Percentiles rank a stretch among this genome's conserved stretches.
phyloP scores from a whole-genome alignment of 306 rosid species.

The Alnus glutinosa region DNA sequence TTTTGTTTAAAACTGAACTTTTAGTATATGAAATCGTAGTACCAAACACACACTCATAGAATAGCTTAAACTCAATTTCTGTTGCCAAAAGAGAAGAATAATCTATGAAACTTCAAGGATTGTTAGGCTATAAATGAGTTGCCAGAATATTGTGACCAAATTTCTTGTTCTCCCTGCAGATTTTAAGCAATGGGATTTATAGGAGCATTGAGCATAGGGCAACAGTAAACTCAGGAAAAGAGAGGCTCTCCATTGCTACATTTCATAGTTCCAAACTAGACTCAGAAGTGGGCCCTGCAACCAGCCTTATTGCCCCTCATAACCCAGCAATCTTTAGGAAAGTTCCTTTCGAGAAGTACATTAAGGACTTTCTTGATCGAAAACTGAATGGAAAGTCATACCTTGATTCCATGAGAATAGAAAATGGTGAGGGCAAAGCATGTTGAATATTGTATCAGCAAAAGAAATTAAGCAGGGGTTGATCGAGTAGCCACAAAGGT shows the following conservation, averaged over 20 bases:
- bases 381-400: conserved; percentile 31
- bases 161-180: conserved; percentile 15
- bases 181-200: conserved; percentile 26
- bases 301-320: conserved; percentile 22
- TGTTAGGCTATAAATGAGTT: neutral
- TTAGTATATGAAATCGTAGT: too few species aligned
- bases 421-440: neutral
- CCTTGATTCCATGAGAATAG: conserved; percentile 31
- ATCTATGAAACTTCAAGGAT: neutral
- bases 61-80: neutral
- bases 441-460: neutral
- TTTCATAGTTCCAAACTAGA: conserved; percentile 26
- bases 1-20: too few species aligned
- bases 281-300: conserved; percentile 28
- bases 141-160: neutral
- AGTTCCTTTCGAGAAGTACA: conserved; percentile 17
- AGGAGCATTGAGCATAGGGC: conserved; percentile 30
- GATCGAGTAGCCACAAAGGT: neutral
- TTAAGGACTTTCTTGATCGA: conserved; percentile 24
- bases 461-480: neutral
- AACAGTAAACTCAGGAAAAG: conserved; percentile 16
- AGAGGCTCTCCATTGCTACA: conserved; percentile 29
- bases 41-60: neutral
- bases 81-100: neutral
- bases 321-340: conserved; percentile 18